These are phyloP conservation scores for Nissolia schottii DNA, from an alignment of 306 rosid species.

Conservation along the genomic window DNA sequence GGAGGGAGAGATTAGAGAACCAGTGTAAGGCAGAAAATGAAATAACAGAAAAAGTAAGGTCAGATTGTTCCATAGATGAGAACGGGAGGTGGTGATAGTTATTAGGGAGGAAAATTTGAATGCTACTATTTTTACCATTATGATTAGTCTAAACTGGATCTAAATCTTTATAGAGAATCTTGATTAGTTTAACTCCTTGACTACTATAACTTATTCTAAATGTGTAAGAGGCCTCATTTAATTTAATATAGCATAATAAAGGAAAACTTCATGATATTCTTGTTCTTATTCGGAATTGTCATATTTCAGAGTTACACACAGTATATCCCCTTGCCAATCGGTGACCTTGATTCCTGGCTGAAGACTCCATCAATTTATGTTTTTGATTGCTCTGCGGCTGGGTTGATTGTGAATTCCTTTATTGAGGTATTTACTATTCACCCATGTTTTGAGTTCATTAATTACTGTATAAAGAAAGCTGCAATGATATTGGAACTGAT, in stretches of 20 bases:
- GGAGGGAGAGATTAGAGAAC: conserved; percentile 5
- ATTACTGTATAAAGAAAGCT: not conserved
- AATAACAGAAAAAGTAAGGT: not conserved
- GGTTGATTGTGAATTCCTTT: conserved; percentile 80
- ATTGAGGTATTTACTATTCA: conserved; percentile 47
- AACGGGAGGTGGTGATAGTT: not conserved
- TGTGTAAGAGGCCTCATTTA: not conserved
- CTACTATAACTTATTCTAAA: conserved; percentile 1
- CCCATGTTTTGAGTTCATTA: conserved; percentile 14
- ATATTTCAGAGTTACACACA: conserved; percentile 89
- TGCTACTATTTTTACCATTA: not conserved
- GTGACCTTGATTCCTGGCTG: conserved; percentile 96
- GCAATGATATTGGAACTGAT: conserved; percentile 15
- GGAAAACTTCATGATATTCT: not conserved
- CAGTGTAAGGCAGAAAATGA: not conserved
- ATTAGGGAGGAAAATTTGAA: not conserved
- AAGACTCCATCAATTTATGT: conserved; percentile 98
- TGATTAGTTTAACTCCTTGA: not conserved
- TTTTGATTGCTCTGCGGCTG: conserved; percentile 98
- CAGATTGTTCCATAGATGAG: not conserved
- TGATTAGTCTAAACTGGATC: not conserved
- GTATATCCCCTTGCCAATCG: conserved; percentile 86
- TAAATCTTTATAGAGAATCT: not conserved
- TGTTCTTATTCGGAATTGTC: not conserved
- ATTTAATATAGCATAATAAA: not conserved